Evolutionary conservation across 306 rosid species (phyloP).

Genomic region (barrel medic (Medicago truncatula)): MtrunA17r5.0-ANR NC_053049.1:16773001-16773500

Average conservation of each 20-base stretch:
- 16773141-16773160: conserved; percentile 17
- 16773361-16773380: background rate
- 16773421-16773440: background rate
- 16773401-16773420: conserved; percentile 29
- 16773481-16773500: conserved; percentile 24
- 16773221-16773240: conserved; percentile 26
- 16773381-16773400: conserved; percentile 10
- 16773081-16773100: conserved; percentile 37
- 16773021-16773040: conserved; percentile 91
- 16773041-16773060: conserved; percentile 98
- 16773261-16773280: conserved; percentile 91
- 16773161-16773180: conserved; percentile 28
- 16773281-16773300: conserved; percentile 98
- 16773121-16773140: conserved; percentile 29
- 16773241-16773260: conserved; percentile 62
- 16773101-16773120: conserved; percentile 22
- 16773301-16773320: conserved; percentile 91
- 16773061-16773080: conserved; percentile 59
- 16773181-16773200: conserved; percentile 1
- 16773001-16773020: conserved; percentile 98
- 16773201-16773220: conserved; percentile 13
- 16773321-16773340: conserved; percentile 59
- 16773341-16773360: background rate
- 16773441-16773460: conserved; percentile 12
- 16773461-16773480: conserved; percentile 24